A percentile compares a stretch with the other conserved stretches of the same genome.
These are phyloP conservation scores for Hypoxylon rickii DNA, from an alignment of 495 filamentous ascomycete genomes.

Conservation along the genomic window DNA sequence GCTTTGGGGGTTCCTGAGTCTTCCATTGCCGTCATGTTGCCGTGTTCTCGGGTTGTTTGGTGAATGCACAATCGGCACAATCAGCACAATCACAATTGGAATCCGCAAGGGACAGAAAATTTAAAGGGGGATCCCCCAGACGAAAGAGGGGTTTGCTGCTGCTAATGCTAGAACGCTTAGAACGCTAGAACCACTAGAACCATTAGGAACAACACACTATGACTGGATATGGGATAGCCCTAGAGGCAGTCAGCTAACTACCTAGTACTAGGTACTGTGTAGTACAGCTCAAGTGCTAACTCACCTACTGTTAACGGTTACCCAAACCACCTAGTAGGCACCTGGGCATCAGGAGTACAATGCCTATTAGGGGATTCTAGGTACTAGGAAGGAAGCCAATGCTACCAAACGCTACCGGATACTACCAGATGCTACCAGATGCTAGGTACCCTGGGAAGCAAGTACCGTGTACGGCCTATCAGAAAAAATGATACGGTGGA, in stretches of 20 bases:
- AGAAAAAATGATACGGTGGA: conserved; percentile 25
- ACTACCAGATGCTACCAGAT: too few relatives aligned
- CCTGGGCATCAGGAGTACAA: too few relatives aligned
- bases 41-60: too few relatives aligned
- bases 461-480: conserved; percentile 9
- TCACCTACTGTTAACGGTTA: conserved; percentile 26
- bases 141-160: conserved; percentile 21
- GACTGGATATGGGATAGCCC: conserved; percentile 9
- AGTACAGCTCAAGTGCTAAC: too few relatives aligned
- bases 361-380: neutral
- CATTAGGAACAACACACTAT: conserved; percentile 12
- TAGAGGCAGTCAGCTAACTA: neutral
- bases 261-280: too few relatives aligned
- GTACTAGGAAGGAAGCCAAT: neutral
- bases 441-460: neutral
- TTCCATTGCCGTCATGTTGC: too few relatives aligned
- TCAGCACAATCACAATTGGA: too few relatives aligned
- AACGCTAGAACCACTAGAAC: conserved; percentile 5
- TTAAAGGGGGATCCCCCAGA: conserved; percentile 26
- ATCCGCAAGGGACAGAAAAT: conserved; percentile 1
- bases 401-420: too few relatives aligned
- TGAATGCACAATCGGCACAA: too few relatives aligned
- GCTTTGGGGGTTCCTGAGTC: too few relatives aligned
- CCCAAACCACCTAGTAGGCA: too few relatives aligned
- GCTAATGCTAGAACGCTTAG: neutral